Evolutionary conservation across 2,329 filamentous ascomycete species (phyloP).

Genomic region (Alternaria tenuissima): DNA sequence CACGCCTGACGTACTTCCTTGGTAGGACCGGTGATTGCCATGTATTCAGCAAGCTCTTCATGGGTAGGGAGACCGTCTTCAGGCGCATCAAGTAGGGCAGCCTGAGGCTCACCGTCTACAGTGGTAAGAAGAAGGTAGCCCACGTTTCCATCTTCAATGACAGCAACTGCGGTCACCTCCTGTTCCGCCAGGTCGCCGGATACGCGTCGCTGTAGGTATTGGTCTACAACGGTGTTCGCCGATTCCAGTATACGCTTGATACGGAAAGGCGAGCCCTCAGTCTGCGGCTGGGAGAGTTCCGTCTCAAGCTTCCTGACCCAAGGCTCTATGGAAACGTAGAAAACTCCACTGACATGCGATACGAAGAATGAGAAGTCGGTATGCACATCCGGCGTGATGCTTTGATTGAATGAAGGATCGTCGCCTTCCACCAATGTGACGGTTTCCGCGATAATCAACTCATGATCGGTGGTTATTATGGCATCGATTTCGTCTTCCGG

Average conservation of each 20-base stretch:
- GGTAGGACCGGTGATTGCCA: slow-evolving; percentile 26
- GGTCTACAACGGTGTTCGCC: slow-evolving; percentile 58
- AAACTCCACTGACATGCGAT: slow-evolving; percentile 63
- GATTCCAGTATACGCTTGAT: slow-evolving; percentile 64
- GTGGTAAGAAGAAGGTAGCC: slow-evolving; percentile 66
- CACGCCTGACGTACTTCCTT: slow-evolving; percentile 70
- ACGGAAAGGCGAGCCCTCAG: slow-evolving; percentile 63
- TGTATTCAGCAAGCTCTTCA: slow-evolving; percentile 38
- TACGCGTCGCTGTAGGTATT: slow-evolving; percentile 53
- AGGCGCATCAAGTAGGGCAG: slow-evolving; percentile 61
- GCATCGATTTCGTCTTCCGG: slow-evolving; percentile 37
- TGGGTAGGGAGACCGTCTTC: slow-evolving; percentile 41
- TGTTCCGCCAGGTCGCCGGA: slow-evolving; percentile 19
- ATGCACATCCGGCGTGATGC: slow-evolving; percentile 63
- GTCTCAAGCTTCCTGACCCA: slow-evolving; percentile 66
- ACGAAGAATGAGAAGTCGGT: slow-evolving; percentile 68
- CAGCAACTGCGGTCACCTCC: slow-evolving; percentile 58
- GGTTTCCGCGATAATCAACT: slow-evolving; percentile 53
- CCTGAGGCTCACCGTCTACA: slow-evolving; percentile 58
- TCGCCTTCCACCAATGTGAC: slow-evolving; percentile 41
- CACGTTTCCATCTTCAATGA: slow-evolving; percentile 64
- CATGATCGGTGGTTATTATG: slow-evolving; percentile 33
- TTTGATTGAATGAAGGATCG: slow-evolving; percentile 55
- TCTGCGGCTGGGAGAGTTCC: slow-evolving; percentile 62
- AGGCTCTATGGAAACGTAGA: slow-evolving; percentile 62